phyloP scores from a whole-genome alignment of 257 asterid genomes.

The Ballota nigra region DNA sequence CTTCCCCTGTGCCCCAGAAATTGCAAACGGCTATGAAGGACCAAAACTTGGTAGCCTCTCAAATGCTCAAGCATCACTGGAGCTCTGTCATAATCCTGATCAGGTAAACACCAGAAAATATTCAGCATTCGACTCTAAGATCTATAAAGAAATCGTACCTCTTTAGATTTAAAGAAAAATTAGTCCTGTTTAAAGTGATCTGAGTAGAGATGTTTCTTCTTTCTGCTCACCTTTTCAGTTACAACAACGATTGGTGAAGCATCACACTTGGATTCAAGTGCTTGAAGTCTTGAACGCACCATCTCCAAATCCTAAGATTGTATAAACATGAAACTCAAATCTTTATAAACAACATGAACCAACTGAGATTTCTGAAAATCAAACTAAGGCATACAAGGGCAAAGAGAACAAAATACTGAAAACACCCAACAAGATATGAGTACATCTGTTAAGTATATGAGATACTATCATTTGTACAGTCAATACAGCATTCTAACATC shows the following conservation, averaged over 20 bases:
- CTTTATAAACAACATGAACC: background rate
- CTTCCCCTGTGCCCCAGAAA: constrained; percentile 44
- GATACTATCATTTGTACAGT: background rate
- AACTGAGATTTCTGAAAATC: background rate
- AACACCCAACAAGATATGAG: background rate
- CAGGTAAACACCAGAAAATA: constrained; percentile 9
- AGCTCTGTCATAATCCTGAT: constrained; percentile 84
- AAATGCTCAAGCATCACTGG: constrained; percentile 48
- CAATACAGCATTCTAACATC: background rate
- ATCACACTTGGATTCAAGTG: constrained; percentile 52
- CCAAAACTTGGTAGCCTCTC: constrained; percentile 55
- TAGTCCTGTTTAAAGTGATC: background rate
- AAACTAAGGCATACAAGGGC: background rate
- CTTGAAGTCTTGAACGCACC: constrained; percentile 54
- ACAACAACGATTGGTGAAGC: constrained; percentile 57
- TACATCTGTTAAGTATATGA: background rate
- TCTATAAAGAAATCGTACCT: background rate
- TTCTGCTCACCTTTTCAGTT: constrained; percentile 77
- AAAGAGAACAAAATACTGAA: background rate
- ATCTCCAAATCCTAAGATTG: constrained; percentile 54
- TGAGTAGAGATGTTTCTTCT: background rate
- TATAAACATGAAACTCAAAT: constrained; percentile 20
- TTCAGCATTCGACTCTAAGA: background rate
- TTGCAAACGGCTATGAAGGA: constrained; percentile 67
- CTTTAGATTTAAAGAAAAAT: background rate